Percentiles rank a stretch among this genome's conserved stretches.
These are phyloP conservation scores for Boletus huronensis DNA, from an alignment of 768 basidiomycete species.

Conservation along the genomic window DNA sequence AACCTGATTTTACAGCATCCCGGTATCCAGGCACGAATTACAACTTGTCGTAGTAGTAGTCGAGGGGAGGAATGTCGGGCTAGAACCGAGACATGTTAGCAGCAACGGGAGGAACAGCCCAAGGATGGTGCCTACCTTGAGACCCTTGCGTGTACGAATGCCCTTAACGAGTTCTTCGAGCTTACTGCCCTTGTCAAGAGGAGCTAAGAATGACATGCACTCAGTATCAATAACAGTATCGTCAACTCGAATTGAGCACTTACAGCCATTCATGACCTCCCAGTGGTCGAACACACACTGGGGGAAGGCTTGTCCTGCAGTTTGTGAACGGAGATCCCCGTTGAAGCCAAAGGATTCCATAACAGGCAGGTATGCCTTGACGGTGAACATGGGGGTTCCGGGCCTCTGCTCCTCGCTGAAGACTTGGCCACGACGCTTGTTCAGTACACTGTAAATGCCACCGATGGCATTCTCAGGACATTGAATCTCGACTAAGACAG, in stretches of 20 bases:
- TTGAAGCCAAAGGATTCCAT: conserved; percentile 97
- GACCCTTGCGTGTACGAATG: conserved; percentile 92
- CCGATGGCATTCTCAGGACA: conserved; percentile 97
- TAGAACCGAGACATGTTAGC: conserved; percentile 30
- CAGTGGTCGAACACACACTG: conserved; percentile 93
- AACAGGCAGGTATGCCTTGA: conserved; percentile 95
- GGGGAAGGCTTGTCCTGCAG: conserved; percentile 97
- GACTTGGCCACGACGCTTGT: conserved; percentile 97
- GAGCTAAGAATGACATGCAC: conserved; percentile 37
- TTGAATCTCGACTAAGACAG: conserved; percentile 82
- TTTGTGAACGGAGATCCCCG: conserved; percentile 87
- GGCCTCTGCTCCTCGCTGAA: conserved; percentile 96
- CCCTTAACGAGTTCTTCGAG: conserved; percentile 76
- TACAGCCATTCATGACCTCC: conserved; percentile 80
- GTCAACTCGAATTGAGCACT: conserved; percentile 28
- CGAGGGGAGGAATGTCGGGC: conserved; percentile 86
- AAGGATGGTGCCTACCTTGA: conserved; percentile 56
- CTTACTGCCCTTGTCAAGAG: conserved; percentile 88
- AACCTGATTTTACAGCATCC: conserved; percentile 8
- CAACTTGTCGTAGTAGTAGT: conserved; percentile 93
- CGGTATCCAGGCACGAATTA: conserved; percentile 34
- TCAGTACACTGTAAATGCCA: conserved; percentile 91
- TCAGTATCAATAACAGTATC: conserved; percentile 4
- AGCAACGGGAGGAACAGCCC: neutral
- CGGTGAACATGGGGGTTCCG: conserved; percentile 99